phyloP scores from a whole-genome alignment of 176 grass and related monocot species.

The Calamus simplicifolius region DNA sequence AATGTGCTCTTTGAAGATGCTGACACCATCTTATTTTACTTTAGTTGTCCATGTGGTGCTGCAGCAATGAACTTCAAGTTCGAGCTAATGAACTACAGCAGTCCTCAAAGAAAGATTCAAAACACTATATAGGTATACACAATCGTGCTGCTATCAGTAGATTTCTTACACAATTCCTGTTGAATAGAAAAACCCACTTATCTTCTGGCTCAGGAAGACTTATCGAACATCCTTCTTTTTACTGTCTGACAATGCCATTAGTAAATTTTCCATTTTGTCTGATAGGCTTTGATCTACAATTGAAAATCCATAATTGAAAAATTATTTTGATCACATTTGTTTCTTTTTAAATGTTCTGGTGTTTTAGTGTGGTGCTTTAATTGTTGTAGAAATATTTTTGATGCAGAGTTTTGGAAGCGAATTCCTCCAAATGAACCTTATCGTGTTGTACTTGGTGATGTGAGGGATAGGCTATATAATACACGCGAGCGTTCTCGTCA shows the following conservation, averaged over 20 bases:
- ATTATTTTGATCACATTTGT: too few species aligned
- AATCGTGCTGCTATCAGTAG: background rate
- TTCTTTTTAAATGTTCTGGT: too few species aligned
- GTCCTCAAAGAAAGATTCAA: slow-evolving; percentile 57
- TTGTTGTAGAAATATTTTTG: background rate
- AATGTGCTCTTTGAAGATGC: background rate
- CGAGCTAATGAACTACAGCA: slow-evolving; percentile 59
- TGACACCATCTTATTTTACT: slow-evolving; percentile 18
- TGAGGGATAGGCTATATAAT: slow-evolving; percentile 89
- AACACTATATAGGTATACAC: slow-evolving; percentile 88
- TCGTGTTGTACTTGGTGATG: slow-evolving; percentile 91
- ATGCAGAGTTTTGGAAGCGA: slow-evolving; percentile 96
- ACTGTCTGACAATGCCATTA: too few species aligned
- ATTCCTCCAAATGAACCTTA: slow-evolving; percentile 92
- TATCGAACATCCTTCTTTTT: too few species aligned
- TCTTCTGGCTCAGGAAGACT: too few species aligned
- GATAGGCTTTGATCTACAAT: too few species aligned
- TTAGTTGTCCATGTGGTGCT: slow-evolving; percentile 99
- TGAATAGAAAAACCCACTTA: too few species aligned
- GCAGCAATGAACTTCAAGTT: slow-evolving; percentile 66
- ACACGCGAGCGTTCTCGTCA: slow-evolving; percentile 80
- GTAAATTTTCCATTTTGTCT: too few species aligned
- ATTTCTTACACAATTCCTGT: too few species aligned
- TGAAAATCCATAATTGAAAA: too few species aligned
- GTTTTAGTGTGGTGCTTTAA: too few species aligned